Conservation (phyloP, 2,329 filamentous ascomycete species). For the Trichophyton verrucosum region DNA sequence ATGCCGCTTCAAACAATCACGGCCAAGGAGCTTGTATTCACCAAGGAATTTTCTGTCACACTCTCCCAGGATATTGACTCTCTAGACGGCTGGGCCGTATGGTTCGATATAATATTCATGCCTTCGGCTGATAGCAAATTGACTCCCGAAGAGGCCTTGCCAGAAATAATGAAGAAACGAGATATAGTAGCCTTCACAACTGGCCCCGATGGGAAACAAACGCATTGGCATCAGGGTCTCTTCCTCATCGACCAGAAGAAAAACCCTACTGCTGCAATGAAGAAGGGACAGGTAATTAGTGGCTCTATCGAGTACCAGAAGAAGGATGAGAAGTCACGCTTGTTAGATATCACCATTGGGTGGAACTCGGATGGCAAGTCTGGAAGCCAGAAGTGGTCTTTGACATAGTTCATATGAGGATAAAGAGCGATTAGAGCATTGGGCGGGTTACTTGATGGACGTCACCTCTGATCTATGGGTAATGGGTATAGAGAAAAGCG, state of each 20-base stretch:
- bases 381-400: slow-evolving; percentile 28
- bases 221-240: slow-evolving; percentile 84
- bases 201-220: slow-evolving; percentile 60
- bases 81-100: slow-evolving; percentile 79
- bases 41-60: slow-evolving; percentile 51
- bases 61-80: slow-evolving; percentile 51
- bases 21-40: slow-evolving; percentile 63
- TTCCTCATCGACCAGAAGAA: slow-evolving; percentile 52
- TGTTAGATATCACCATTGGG: slow-evolving; percentile 50
- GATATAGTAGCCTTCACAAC: slow-evolving; percentile 73
- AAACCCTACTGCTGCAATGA: slow-evolving; percentile 35
- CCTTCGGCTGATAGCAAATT: slow-evolving; percentile 42
- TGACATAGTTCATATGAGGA: slow-evolving; percentile 19
- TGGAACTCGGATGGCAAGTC: slow-evolving; percentile 43
- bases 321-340: slow-evolving; percentile 55
- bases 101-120: slow-evolving; percentile 91
- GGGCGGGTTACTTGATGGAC: neutral
- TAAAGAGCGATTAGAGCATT: neutral
- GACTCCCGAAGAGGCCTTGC: slow-evolving; percentile 45
- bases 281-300: slow-evolving; percentile 46
- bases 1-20: slow-evolving; percentile 65
- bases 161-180: slow-evolving; percentile 49
- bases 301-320: slow-evolving; percentile 62
- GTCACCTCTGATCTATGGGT: neutral
- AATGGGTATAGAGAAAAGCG: neutral